phyloP scores from a whole-genome alignment of 768 basidiomycete species.

The Suillus cothurnatus region DNA sequence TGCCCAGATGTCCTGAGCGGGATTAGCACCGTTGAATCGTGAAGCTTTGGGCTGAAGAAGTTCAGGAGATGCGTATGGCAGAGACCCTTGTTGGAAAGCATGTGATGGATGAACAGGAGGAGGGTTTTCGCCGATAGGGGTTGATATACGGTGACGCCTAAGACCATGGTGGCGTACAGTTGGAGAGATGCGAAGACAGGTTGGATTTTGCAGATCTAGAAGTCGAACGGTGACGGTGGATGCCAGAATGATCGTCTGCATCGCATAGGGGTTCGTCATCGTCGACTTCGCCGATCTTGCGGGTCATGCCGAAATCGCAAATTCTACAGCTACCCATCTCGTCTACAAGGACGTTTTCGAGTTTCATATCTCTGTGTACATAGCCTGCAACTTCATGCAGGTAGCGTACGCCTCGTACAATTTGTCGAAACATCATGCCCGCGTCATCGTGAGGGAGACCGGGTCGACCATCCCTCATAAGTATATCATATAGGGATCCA shows the following conservation, averaged over 20 bases:
- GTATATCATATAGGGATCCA: constrained; percentile 82
- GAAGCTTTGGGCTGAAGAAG: constrained; percentile 65
- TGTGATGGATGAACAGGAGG: constrained; percentile 34
- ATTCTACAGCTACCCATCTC: constrained; percentile 87
- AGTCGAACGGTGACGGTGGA: constrained; percentile 31
- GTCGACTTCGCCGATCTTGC: constrained; percentile 56
- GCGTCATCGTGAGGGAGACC: constrained; percentile 76
- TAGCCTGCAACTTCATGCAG: constrained; percentile 75
- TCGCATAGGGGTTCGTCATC: constrained; percentile 34
- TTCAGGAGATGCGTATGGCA: constrained; percentile 92
- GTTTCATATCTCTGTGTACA: constrained; percentile 94
- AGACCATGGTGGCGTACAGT: constrained; percentile 37
- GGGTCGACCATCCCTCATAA: constrained; percentile 68
- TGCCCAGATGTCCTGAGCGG: constrained; percentile 96
- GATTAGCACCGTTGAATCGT: constrained; percentile 38
- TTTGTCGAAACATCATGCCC: constrained; percentile 84
- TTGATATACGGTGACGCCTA: constrained; percentile 53
- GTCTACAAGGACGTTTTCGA: constrained; percentile 95
- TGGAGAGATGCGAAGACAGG: constrained; percentile 20
- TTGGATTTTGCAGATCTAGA: constrained; percentile 27
- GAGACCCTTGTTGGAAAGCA: constrained; percentile 74
- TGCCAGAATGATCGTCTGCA: constrained; percentile 8
- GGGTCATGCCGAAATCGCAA: constrained; percentile 82
- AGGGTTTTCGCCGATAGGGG: constrained; percentile 38
- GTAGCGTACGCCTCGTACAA: constrained; percentile 81